Percentiles rank a stretch among this genome's conserved stretches.
Evolutionary conservation across 1,139 yeast genomes (phyloP).

Genomic region (Taphrina pruni): DNA sequence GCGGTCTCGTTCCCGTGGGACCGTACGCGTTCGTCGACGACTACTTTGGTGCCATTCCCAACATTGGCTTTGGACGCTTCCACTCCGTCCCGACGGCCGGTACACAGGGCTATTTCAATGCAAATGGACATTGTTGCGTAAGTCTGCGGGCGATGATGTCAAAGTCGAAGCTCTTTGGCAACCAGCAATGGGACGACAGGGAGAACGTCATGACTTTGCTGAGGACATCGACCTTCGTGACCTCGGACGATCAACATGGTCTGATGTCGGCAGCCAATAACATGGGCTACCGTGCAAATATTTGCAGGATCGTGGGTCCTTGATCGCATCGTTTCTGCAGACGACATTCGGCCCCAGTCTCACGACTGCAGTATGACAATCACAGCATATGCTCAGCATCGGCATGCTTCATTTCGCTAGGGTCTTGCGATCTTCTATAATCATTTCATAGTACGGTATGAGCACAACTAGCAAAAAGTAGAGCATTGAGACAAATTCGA

Average conservation of each 20-base stretch:
- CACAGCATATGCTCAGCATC: too few species aligned
- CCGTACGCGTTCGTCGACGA: conserved; percentile 17
- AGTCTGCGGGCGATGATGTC: background rate
- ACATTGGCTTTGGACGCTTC: conserved; percentile 10
- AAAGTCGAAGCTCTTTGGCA: conserved; percentile 1
- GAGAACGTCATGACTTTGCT: background rate
- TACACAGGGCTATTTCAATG: background rate
- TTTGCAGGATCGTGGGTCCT: conserved; percentile 2
- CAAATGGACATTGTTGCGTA: conserved; percentile 9
- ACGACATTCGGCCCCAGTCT: too few species aligned
- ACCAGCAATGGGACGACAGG: conserved; percentile 17
- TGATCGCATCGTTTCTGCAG: too few species aligned
- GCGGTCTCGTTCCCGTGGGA: conserved; percentile 5
- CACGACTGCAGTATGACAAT: too few species aligned
- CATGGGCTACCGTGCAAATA: background rate
- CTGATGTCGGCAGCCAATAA: background rate
- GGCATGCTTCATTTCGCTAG: too few species aligned
- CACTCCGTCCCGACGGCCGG: background rate
- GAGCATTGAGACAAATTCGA: too few species aligned
- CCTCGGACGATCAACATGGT: conserved; percentile 4
- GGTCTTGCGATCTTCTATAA: too few species aligned
- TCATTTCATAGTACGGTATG: too few species aligned
- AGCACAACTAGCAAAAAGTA: too few species aligned
- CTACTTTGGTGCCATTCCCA: background rate
- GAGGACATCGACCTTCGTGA: background rate